Base-by-base conservation (phyloP, 1,139 yeast genomes). In the Pichia terricola region DNA sequence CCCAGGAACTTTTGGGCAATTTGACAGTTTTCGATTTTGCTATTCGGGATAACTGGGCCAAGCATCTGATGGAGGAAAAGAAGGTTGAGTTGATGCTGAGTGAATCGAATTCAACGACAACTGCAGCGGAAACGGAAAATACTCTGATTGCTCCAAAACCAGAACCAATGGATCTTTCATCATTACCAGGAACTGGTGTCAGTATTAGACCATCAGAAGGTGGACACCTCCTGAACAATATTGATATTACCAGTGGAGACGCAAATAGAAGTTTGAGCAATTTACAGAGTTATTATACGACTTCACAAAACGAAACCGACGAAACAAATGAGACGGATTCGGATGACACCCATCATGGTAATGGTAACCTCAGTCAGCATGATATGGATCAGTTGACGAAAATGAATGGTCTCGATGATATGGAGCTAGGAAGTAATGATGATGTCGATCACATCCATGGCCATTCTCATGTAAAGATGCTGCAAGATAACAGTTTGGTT, bases 1-100 rank as follows among this genome's bases (percentile, higher is more conserved):
- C 73, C 1, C 69, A 67, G 36, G 70, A 70, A 9, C 65, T 73
- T 0, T 50, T 72, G 10, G 69, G 69, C 1, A 48, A 56, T 4
- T 52, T 68, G 28, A 62, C 73, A 0, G 52, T 71, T 22, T 68
- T 61, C 49, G 74, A 71, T 40, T 54, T 72, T 46, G 67, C 67
- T 0, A 55, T 65, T 4, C 57, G 73, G 30, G 72, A 70, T 28
- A 56, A 56, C 7, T 68, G 71, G 45, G 58, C 61, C 34, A 54
- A 38, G 50, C 60, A 43, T 62, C 57, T 52, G 63, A 66, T 53
- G 47, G 50, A 50, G 35, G 63, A 44, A 28, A 56, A 49, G 34
- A 53, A 40, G 40, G 28, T 37, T 43, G 50, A 54, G 46, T 34
- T 54, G 22, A 16, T 40, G 7, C 32, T 8, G 10, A 30, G 7